Evolutionary conservation across 495 filamentous ascomycete species (phyloP), one percentile per base, ranked within the genome.

Genomic region (Clavariopsis aquatica): DNA sequence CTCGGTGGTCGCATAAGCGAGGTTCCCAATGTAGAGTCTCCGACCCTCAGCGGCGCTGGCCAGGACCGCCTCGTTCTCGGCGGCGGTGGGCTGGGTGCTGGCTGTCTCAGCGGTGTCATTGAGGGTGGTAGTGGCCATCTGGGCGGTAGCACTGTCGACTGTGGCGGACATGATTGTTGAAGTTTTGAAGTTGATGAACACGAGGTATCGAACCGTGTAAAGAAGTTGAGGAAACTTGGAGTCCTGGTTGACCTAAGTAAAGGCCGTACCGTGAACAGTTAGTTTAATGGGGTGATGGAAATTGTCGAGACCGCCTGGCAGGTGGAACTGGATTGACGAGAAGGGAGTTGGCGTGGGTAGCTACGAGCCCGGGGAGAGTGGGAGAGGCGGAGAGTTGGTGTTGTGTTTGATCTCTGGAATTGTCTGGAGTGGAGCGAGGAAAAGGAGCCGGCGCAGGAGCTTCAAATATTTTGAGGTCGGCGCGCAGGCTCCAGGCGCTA

Each of bases 1-100:
- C 90, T 98, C 94, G 75, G 92, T 95, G 84, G 94, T 98, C 86
- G 94, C 92, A 78, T 98, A 98, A 60, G 94, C 94, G 85, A 98
- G 91, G 82, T 98, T 98, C 78, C 94, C 94, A 82, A 98, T 98
- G 81, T 98, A 98, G 68, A 98, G 86, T 81, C 94, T 91, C 83
- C 94, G 91, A 76, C 94, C 95, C 81, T 98, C 94, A 77, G 94
- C 92, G 75, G 94, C 94, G 81, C 91, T 96, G 80, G 92, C 92
- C 74, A 92, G 86, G 68, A 93, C 93, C 75, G 93, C 93, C 76
- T 94, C 92, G 71, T 91, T 87, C 82, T 87, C 82, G 52, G 82
- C 80, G 64, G 80, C 78, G 72, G 74, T 79, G 61, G 83, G 69
- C 68, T 77, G 69, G 65, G 74, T 70, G 64, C 73, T 74, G 62